A percentile compares a stretch with the other conserved stretches of the same genome.
Conservation (phyloP, 352 stramenopile species). For the Ophiocytium majus region DNA sequence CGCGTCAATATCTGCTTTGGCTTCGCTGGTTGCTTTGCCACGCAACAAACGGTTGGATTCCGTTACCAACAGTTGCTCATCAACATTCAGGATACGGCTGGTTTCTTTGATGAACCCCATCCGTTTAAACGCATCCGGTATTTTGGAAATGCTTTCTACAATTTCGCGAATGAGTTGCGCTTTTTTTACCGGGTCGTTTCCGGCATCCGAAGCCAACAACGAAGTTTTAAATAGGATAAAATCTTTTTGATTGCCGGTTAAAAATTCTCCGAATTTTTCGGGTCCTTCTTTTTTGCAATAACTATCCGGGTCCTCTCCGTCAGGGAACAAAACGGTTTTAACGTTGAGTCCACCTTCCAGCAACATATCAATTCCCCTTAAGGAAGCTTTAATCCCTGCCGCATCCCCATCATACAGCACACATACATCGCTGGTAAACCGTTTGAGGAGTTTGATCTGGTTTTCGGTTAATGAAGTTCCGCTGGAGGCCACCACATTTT, state of each 20-base stretch:
- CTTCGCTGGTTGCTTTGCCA: no score
- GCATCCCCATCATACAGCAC: slow-evolving; percentile 12
- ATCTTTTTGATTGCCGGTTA: not conserved
- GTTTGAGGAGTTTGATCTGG: not conserved
- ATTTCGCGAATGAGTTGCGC: not conserved
- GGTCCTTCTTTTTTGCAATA: not conserved
- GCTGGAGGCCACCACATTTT: not conserved
- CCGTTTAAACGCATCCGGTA: not conserved
- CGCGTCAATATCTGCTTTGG: no score
- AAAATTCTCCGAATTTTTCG: not conserved
- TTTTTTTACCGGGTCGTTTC: slow-evolving; percentile 13
- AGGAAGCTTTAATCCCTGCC: not conserved
- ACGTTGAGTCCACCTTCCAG: slow-evolving; percentile 1
- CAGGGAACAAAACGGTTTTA: not conserved
- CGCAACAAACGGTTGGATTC: not conserved
- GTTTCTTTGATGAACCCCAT: not conserved
- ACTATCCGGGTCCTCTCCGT: not conserved
- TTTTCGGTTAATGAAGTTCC: not conserved
- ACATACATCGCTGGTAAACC: not conserved
- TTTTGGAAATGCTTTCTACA: not conserved
- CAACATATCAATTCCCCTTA: not conserved
- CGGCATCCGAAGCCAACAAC: not conserved
- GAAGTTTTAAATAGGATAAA: not conserved
- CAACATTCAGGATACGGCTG: not conserved
- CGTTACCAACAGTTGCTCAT: not conserved